A percentile compares a stretch with the other conserved stretches of the same genome.
Conservation (phyloP, 768 basidiomycete genomes). For the Lentinula lateritia region DNA sequence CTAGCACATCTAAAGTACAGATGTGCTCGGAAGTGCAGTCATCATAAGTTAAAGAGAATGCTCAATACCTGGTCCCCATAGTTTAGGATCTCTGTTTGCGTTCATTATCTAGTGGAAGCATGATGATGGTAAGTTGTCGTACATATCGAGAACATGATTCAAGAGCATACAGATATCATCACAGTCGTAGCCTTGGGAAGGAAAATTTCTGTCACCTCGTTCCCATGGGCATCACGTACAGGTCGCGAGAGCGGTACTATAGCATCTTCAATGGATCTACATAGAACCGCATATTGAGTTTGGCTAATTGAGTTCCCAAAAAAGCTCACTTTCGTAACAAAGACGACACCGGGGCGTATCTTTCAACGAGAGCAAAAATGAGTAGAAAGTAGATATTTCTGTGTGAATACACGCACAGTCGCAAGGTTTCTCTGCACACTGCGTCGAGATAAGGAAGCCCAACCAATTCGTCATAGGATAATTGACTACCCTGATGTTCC, state of each 20-base stretch:
- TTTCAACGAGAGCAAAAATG: neutral
- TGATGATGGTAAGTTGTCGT: neutral
- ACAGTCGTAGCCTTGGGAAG: slow-evolving; percentile 35
- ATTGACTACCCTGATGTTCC: slow-evolving; percentile 13
- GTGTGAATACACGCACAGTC: slow-evolving; percentile 23
- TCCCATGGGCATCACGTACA: slow-evolving; percentile 29
- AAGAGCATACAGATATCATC: slow-evolving; percentile 20
- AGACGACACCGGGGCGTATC: slow-evolving; percentile 14
- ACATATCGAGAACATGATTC: neutral
- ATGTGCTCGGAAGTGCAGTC: neutral
- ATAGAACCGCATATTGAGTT: neutral
- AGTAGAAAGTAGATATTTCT: neutral
- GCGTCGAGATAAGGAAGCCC: slow-evolving; percentile 31
- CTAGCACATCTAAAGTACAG: slow-evolving; percentile 25
- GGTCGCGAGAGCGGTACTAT: slow-evolving; percentile 37
- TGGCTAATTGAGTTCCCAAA: neutral
- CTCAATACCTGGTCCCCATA: slow-evolving; percentile 33
- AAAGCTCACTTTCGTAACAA: slow-evolving; percentile 16
- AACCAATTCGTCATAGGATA: slow-evolving; percentile 32
- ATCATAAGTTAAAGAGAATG: neutral
- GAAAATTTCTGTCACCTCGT: slow-evolving; percentile 26
- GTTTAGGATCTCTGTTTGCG: slow-evolving; percentile 31
- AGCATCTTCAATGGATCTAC: slow-evolving; percentile 28
- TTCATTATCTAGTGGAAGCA: slow-evolving; percentile 16
- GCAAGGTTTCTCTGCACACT: slow-evolving; percentile 31